These are phyloP conservation scores for Pseudogymnoascus sp. DNA, from an alignment of 2,329 filamentous ascomycete species.

Conservation along the genomic window DNA sequence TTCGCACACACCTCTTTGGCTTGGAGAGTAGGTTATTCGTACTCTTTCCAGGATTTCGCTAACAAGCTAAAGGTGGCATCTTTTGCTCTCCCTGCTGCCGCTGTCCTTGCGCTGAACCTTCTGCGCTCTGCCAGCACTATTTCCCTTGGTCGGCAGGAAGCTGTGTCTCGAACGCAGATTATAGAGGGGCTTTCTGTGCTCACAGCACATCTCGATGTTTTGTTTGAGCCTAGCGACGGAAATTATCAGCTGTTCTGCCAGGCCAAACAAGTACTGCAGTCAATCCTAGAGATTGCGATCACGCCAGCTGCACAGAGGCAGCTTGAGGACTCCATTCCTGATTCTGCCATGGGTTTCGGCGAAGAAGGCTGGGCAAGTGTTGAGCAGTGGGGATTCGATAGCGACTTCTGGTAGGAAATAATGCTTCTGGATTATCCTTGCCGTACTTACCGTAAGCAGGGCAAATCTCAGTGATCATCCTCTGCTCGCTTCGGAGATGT, in stretches of 20 bases:
- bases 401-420: not conserved
- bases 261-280: not conserved
- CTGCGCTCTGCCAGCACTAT: not conserved
- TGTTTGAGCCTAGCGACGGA: not conserved
- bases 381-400: not conserved
- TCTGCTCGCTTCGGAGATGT: not conserved
- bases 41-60: not conserved
- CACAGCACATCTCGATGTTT: not conserved
- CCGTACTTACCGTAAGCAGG: not conserved
- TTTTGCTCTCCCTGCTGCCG: not conserved
- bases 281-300: not conserved
- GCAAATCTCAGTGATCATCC: not conserved
- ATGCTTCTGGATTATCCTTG: not conserved
- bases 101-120: not conserved
- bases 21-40: not conserved
- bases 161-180: not conserved
- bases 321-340: not conserved
- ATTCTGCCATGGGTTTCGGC: not conserved
- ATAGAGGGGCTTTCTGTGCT: not conserved
- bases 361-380: not conserved
- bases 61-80: not conserved
- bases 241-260: not conserved
- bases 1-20: not conserved
- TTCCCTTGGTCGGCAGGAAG: not conserved
- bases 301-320: not conserved